Base-by-base conservation (phyloP, 257 asterid genomes). In the Forsythia viridissima region DNA sequence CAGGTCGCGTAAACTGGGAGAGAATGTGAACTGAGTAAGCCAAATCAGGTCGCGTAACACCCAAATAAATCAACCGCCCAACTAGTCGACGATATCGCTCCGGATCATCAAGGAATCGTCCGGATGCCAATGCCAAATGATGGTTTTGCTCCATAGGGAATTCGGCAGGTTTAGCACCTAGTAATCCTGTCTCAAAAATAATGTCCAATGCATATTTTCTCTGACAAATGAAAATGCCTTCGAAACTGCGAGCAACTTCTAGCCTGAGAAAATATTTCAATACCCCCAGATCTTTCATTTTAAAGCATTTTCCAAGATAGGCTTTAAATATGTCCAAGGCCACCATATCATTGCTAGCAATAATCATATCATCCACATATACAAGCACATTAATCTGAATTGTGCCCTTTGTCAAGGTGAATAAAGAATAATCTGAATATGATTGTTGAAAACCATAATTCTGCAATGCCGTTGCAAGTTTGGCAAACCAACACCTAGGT, bases 351-450 rank as follows among this genome's bases (percentile, higher is more conserved):
- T 57, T 75, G 0, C 80, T 40, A 0, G 80, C 4, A 18, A 80
- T 65, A 0, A 83, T 37, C 52, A 80, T 18, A 21, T 67, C 80
- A 20, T 84, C 81, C 11, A 77, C 85, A 75, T 81, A 71, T 1
- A 81, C 68, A 4, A 81, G 34, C 0, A 77, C 74, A 55, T 70
- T 16, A n/a, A 72, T 34, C 2, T 70, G 57, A 9, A 36, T 8
- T 2, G 1, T 1, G 1, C 70, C 73, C 4, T 9, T 20, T 0
- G 18, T 2, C n/a, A 11, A 40, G 3, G 48, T 21, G 41, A 83
- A 79, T 6, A 79, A 11, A 1, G 68, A 79, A 40, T 83, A 66
- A 71, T 83, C 79, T 0, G 76, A 68, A 15, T 36, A 42, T 3
- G 83, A 82, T 10, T 74, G 77, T 5, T 5, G 1, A 24, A 82